Conservation (phyloP, 371 early-diverging fungal species). For the Mucor mucedo region DNA sequence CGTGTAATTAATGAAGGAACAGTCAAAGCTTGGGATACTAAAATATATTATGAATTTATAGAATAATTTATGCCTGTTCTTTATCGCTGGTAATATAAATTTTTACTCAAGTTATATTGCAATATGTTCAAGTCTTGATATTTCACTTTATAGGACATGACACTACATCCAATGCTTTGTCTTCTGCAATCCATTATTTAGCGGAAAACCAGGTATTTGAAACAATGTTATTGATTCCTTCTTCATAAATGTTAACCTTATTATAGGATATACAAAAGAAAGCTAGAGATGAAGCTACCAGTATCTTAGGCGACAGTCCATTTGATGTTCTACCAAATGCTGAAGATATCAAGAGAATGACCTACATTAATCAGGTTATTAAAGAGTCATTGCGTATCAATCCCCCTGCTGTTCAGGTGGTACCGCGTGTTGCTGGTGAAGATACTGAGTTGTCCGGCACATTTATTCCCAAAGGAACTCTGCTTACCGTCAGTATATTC, state of each 20-base stretch:
- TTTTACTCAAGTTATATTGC: no score
- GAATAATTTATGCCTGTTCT: conserved; percentile 35
- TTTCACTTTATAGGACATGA: conserved; percentile 19
- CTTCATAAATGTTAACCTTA: neutral
- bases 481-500: conserved; percentile 38
- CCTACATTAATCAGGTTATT: conserved; percentile 48
- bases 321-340: conserved; percentile 48
- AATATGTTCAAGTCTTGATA: no score
- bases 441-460: conserved; percentile 43
- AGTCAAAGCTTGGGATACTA: no score
- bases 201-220: conserved; percentile 46
- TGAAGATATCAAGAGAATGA: conserved; percentile 46
- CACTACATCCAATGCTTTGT: conserved; percentile 53
- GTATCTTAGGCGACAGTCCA: conserved; percentile 49
- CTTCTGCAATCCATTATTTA: conserved; percentile 23
- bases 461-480: conserved; percentile 44
- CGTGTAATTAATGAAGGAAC: neutral
- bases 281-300: conserved; percentile 54
- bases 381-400: conserved; percentile 49
- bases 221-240: neutral
- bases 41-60: conserved; percentile 1
- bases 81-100: conserved; percentile 44
- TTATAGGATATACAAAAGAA: conserved; percentile 49
- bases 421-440: conserved; percentile 31
- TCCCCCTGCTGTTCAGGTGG: conserved; percentile 27